Base-by-base conservation (phyloP, 805 yeast species). In the Wickerhamomyces alni region DNA sequence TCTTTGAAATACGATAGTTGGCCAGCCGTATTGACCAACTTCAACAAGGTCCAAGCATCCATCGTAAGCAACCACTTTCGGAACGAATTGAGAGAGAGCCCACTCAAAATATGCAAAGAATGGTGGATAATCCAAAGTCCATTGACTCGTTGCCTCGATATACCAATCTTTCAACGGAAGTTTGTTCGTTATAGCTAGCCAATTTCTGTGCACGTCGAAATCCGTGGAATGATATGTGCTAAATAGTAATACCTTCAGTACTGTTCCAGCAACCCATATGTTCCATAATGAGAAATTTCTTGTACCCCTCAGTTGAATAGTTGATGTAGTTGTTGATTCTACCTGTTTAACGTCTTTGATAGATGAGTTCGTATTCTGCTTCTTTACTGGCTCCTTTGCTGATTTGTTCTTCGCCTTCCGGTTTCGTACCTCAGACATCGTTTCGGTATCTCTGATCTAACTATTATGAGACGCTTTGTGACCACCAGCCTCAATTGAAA, bases 91-190 rank as follows among this genome's bases (percentile, higher is more conserved):
- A 0, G 95, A 70, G 35, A 93, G 58, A 3, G 71, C 17, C 85
- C 88, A 87, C 60, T 93, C 99, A 51, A 93, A 91, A 61, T 87
- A 89, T 0, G 99, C 99, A 62, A 93, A 93, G 53, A 88, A 86
- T 0, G 99, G 99, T 10, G 99, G 99, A 62, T 91, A 93, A 60
- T 93, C 99, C 30, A 93, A 65, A 0, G 98, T 93, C 97, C 98
- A 93, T 56, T 84, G 88, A 33, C 77, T 74, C 0, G 87, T 77
- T 35, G 69, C 61, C 47, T 93, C 96, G 31, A 70, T 58, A 57
- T 93, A 93, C 99, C 99, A 93, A 39, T 82, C 58, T 13, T 63
- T 63, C 15, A 89, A 36, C 0, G 97, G 97, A 16, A 89, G 62
- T 5, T 71, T 70, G 51, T 79, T 65, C 1, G 98, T 91, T 36